Base-by-base conservation (phyloP, 2,329 filamentous ascomycete genomes). In the Akanthomyces uredinophilus region DNA sequence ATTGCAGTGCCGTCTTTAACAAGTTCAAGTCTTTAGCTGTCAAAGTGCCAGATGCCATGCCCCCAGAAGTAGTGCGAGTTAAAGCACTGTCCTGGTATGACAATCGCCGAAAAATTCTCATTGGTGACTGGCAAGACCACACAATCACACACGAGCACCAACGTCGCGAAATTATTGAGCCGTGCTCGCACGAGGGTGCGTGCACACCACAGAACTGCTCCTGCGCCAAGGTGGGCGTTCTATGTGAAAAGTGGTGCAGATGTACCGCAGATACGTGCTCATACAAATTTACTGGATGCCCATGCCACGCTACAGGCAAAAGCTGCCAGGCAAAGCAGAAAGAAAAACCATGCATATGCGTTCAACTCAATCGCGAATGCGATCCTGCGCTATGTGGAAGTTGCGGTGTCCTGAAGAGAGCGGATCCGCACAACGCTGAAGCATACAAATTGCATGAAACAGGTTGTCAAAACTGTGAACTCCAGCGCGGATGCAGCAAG, bases 351-450 rank as follows among this genome's bases (percentile, higher is more conserved):
- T 95, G 91, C 70, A 87, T 89, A 16, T 96, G 91, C 68, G 79
- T 86, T 22, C 80, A 83, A 68, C 79, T 91, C 58, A 89, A 90
- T 66, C 83, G 91, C 44, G 91, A 96, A 74, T 96, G 91, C 69
- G 91, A 95, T 68, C 86, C 90, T 2, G 85, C 89, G 63, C 78
- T 94, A 14, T 96, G 91, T 69, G 81, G 81, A 18, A 80, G 78
- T 10, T 95, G 91, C 67, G 90, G 90, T 32, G 89, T 87, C 0
- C 70, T 78, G 13, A 85, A 90, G 63, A 82, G 89, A 2, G 82
- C 90, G 3, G 86, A 93, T 68, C 89, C 88, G 0, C 74, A 79
- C n/a, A 88, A 90, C 67, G 81, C 83, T 6, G 80, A 87, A 57
- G 77, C 88, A 52, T 81, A 86, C 14, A 73, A 75, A 1, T 72